A percentile compares a stretch with the other conserved stretches of the same genome.
Evolutionary conservation across 805 yeast species (phyloP).

Genomic region (Metschnikowia similis): DNA sequence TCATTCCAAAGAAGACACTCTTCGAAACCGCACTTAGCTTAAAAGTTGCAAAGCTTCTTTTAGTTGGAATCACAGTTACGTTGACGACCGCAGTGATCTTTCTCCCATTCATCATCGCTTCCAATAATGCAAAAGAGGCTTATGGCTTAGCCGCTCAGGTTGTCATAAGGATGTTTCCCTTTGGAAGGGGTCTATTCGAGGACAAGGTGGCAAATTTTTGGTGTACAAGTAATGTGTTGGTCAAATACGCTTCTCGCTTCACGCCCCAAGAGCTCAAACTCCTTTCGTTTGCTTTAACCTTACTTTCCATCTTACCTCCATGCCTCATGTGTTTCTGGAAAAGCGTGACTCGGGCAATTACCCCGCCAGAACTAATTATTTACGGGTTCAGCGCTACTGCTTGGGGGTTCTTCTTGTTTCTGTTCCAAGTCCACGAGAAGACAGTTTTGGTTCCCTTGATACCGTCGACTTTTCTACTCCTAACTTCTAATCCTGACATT

Average conservation of each 20-base stretch:
- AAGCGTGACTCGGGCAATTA: conserved; percentile 17
- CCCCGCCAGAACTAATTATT: conserved; percentile 22
- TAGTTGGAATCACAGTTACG: conserved; percentile 63
- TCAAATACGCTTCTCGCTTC: conserved; percentile 63
- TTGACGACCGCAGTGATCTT: conserved; percentile 48
- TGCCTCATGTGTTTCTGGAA: conserved; percentile 36
- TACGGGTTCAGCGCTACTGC: conserved; percentile 83
- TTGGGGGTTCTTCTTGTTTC: conserved; percentile 82
- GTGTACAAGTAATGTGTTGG: conserved; percentile 83
- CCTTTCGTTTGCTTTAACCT: conserved; percentile 52
- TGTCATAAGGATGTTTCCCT: conserved; percentile 76
- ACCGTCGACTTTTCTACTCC: conserved; percentile 70
- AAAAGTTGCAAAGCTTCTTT: conserved; percentile 52
- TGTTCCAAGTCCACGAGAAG: conserved; percentile 96
- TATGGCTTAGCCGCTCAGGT: conserved; percentile 50
- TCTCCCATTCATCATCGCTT: conserved; percentile 52
- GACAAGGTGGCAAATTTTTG: conserved; percentile 97
- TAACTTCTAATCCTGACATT: conserved; percentile 51
- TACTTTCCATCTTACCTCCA: conserved; percentile 33
- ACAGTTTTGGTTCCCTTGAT: conserved; percentile 81
- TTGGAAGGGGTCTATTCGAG: conserved; percentile 89
- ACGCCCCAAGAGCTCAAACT: conserved; percentile 54
- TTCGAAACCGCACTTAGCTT: conserved; percentile 25
- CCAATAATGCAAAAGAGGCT: conserved; percentile 24
- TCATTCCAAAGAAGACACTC: conserved; percentile 17